Evolutionary conservation across 148 eudicot species (phyloP), one percentile per base, ranked within the genome.

Genomic region (Selenicereus undatus): DNA sequence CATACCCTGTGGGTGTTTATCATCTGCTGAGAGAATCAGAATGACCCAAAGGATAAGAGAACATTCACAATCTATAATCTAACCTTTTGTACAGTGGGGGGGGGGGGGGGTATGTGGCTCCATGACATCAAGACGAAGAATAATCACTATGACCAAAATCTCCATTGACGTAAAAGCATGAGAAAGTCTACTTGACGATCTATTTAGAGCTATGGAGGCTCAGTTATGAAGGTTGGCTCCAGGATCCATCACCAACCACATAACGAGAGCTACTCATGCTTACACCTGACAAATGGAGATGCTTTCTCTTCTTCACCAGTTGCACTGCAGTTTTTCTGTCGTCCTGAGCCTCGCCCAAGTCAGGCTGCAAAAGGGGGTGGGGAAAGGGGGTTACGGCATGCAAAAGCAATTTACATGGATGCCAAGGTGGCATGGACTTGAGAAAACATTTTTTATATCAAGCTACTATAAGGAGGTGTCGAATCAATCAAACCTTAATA

Each of bases 251-350:
- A 71, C 90, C 88, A 81, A 93, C 96, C 18, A 80, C 81, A 82
- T 71, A 92, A n/a, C 94, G 96, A 50, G 80, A 88, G 65, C 80
- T 79, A 56, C 78, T 70, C 0, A 80, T 54, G 83, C 83, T 83
- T 83, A 88, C 65, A 30, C 95, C 98, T 6, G 93, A 82, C 8
- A 89, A 80, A 51, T 91, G 93, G 71, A 94, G 93, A 79, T 86
- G 93, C 80, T 88, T 94, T 69, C 98, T 89, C 83, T 82, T 90
- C 89, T 91, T 92, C 81, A 90, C 86, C 21, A 92, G 89, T 83
- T 87, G 89, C 66, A 77, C 24, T 45, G 98, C 94, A 36, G 86
- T 85, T 75, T 89, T 83, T 78, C 93, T 88, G 73, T 92, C 98
- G 14, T 84, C 90, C 56, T 71, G 83, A 24, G 90, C 90, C 81